Evolutionary conservation across 352 stramenopile species (phyloP), one percentile per base, ranked within the genome.

Genomic region (Pythium coloratum): DNA sequence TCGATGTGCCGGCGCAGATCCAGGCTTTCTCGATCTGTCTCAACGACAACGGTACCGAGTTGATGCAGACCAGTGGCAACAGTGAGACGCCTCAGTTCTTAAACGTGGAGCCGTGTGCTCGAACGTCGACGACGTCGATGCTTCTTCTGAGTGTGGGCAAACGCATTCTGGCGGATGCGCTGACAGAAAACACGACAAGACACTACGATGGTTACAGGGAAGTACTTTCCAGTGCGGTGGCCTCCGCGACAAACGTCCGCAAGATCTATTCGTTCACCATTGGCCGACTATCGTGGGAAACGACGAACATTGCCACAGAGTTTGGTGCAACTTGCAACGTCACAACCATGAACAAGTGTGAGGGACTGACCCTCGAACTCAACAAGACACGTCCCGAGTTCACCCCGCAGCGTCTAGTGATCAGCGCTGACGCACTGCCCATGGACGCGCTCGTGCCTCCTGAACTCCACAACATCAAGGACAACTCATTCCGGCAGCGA

Each of bases 211-310:
- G 20, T 24, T 24, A 24, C 20, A 24, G 20, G 20, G 20, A 0
- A 24, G 20, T 24, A 24, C 20, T 0, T 24, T 0, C 20, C 20
- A 24, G 20, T 24, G 20, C 20, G 20, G 20, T 24, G 7, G 40
- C 2, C 44, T 12, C n/a, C 14, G 49, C 28, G 4, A 36, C 24
- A 6, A 55, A 55, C 26, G 8, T 55, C 7, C 49, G 49, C 49
- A 55, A 55, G 24, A 34, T 36, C 7, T 55, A 55, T 13, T 55
- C 49, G 26, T 36, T 55, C 49, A 55, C 49, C 2, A 12, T 55
- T 10, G 49, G 49, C 2, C 18, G 7, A 33, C 49, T 55, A 1
- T 33, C 49, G 49, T 55, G 49, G 49, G n/a, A 18, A 1, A 34
- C 24, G 49, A 36, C 49, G 24, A 26, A 55, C 14, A 18, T 55